Evolutionary conservation across 2,329 filamentous ascomycete species (phyloP), one percentile per base, ranked within the genome.

Genomic region (Xylaria arbuscula): DNA sequence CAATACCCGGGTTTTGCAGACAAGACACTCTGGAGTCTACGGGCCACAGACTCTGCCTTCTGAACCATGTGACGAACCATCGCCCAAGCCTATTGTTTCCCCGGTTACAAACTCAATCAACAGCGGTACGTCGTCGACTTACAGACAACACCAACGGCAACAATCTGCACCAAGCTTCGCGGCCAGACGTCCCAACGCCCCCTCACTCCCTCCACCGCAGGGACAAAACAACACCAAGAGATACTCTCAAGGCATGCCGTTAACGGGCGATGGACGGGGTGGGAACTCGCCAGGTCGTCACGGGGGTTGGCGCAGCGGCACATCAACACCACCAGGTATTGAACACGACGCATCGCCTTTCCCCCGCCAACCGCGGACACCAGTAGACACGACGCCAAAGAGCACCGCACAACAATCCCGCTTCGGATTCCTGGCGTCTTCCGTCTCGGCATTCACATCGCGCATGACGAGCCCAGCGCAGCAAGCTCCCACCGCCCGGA

Each of bases 401-500:
- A 79, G 74, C 54, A 56, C 76, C 51, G 69, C 75, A 11, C 74
- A 75, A 54, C 74, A 75, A 54, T 83, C 82, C 50, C 83, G 81
- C 38, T 81, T 86, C 68, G 80, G 82, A 47, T 84, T 86, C 71
- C 77, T 87, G 54, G 76, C 82, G 2, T 82, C 84, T 2, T 80
- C 82, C 58, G 80, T 86, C 76, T 81, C 84, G 5, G 79, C 83
- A 11, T 76, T 85, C 53, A 83, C 81, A 2, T 79, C 79, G 5
- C 80, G 82, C 32, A 76, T 82, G 42, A 78, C 75, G 32, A 76
- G 77, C 28, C 60, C 76, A 15, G 58, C 74, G 15, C 53, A 76
- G 67, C 53, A 76, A 67, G 17, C 62, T 62, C 69, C 72, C 40
- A 76, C 73, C 15, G 76, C 73, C 15, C 78, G 76, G 6, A 54